Base-by-base conservation (phyloP, 768 basidiomycete species). In the Suillus ampliporus region DNA sequence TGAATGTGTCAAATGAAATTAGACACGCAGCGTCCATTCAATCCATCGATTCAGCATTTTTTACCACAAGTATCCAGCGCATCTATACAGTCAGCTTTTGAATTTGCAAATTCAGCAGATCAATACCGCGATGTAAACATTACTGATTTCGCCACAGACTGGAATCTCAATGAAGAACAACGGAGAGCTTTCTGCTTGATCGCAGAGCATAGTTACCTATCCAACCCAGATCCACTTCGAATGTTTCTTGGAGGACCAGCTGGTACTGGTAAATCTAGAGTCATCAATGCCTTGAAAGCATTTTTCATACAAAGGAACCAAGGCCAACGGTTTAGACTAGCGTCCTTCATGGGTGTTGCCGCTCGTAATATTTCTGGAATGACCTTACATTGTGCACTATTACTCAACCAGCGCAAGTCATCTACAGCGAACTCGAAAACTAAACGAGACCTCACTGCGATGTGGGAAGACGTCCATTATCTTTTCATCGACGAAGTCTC, bases 401-500 rank as follows among this genome's bases (percentile, higher is more conserved):
- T 74, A 8, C 68, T 79, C 1, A 58, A 64, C 64, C 26, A 58
- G 6, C 31, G 31, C 13, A 54, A 64, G 34, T 28, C 21, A 23
- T 38, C 34, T 35, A 21, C 26, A 31, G 31, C 31, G 6, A 31
- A 31, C 23, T 15, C 50, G 13, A 31, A 17, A 28, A 15, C 31
- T 31, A 31, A 31, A 31, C 31, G 31, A 31, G 31, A 50, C 1
- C 35, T 41, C 1, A 61, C 35, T 11, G 53, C 31, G 15, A 57
- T 17, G 35, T 26, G 56, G 11, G 26, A 64, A 19, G 69, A 74
- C 35, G 75, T 81, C 10, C 71, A 79, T 1, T 79, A 79, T 65
- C 67, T 81, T 5, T 80, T 83, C 50, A 61, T 83, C 17, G 78
- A 82, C 70, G 80, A 83, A 61, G 68, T 82, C 0, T 82, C 80